Conservation (phyloP, 345 rosid species). For the Jatropha curcas region DNA sequence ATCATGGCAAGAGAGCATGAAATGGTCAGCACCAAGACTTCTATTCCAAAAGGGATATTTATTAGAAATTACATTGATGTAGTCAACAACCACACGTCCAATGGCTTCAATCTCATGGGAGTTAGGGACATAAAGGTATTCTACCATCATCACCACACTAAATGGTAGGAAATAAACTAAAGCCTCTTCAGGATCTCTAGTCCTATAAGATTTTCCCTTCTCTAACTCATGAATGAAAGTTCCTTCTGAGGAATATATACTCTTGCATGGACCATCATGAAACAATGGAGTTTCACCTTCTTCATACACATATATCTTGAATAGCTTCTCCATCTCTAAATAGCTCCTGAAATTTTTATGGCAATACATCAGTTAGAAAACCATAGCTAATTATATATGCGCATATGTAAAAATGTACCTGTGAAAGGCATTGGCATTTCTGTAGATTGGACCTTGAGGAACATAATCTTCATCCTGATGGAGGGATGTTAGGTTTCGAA, state of each 20-base stretch:
- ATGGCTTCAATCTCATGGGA: constrained; percentile 42
- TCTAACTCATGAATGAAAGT: constrained; percentile 39
- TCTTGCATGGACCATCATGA: constrained; percentile 42
- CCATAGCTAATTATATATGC: no score
- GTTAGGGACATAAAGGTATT: constrained; percentile 45
- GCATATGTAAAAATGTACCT: constrained; percentile 22
- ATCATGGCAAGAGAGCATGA: constrained; percentile 83
- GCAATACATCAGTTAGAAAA: no score
- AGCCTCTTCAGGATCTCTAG: constrained; percentile 54
- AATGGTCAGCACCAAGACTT: constrained; percentile 77
- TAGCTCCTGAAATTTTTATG: constrained; percentile 32
- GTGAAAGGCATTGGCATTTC: constrained; percentile 45
- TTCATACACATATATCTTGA: constrained; percentile 39
- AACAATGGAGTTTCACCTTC: constrained; percentile 44
- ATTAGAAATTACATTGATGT: constrained; percentile 39
- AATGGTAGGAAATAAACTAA: constrained; percentile 69
- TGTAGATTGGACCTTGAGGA: constrained; percentile 43
- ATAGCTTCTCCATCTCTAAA: constrained; percentile 42
- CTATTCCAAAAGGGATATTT: constrained; percentile 74
- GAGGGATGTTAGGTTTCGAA: constrained; percentile 29
- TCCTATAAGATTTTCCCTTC: constrained; percentile 37
- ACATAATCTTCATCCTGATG: constrained; percentile 33
- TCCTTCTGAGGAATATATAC: constrained; percentile 42
- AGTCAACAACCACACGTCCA: constrained; percentile 50
- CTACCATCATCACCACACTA: constrained; percentile 65